These are phyloP conservation scores for Aspergillus ochraceus DNA, from an alignment of 2,329 filamentous ascomycete genomes.

Conservation along the genomic window DNA sequence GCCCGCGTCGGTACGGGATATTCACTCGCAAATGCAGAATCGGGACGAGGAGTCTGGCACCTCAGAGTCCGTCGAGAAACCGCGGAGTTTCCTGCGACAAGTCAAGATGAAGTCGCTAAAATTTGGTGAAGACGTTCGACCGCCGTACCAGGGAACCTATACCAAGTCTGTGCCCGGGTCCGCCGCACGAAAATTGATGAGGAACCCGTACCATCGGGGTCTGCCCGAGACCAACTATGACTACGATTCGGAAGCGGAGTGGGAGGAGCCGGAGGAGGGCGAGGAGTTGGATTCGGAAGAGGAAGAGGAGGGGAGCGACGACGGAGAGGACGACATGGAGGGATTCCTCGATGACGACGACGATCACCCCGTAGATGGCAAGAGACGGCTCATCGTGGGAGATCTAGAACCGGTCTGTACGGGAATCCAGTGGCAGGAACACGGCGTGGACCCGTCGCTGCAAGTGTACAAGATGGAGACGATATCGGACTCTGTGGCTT, in stretches of 20 bases:
- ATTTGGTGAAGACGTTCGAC: conserved; percentile 63
- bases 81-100: conserved; percentile 45
- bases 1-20: conserved; percentile 54
- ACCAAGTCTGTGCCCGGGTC: conserved; percentile 47
- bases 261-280: conserved; percentile 71
- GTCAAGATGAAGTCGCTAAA: conserved; percentile 59
- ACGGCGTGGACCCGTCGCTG: conserved; percentile 50
- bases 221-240: conserved; percentile 62
- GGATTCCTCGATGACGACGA: conserved; percentile 88
- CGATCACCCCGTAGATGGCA: conserved; percentile 57
- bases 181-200: conserved; percentile 48
- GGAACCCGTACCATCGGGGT: conserved; percentile 54
- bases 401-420: conserved; percentile 75
- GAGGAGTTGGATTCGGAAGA: conserved; percentile 66
- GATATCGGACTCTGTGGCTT: conserved; percentile 56
- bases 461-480: conserved; percentile 71
- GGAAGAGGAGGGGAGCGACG: conserved; percentile 61
- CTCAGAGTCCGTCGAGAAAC: conserved; percentile 27
- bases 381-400: conserved; percentile 60
- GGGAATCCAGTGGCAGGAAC: conserved; percentile 78
- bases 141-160: conserved; percentile 64
- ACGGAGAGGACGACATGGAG: conserved; percentile 81
- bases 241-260: conserved; percentile 66
- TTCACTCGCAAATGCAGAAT: conserved; percentile 58
- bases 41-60: conserved; percentile 36